Conservation (phyloP, 495 filamentous ascomycete species). For the Aspergillus incahuasiensis region DNA sequence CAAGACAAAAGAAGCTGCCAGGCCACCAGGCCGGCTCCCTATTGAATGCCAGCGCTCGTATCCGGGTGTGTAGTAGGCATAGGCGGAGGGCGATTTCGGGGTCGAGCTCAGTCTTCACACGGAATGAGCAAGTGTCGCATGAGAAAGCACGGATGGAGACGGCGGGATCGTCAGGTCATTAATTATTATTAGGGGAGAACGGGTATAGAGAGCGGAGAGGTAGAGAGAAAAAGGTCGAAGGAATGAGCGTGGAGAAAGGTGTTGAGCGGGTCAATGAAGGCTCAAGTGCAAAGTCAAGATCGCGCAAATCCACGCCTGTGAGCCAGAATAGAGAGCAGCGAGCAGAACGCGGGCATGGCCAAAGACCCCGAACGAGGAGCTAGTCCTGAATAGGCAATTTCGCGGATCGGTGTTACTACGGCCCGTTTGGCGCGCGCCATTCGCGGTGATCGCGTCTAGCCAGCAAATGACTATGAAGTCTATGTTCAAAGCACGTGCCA, state of each 20-base stretch:
- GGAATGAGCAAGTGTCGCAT: conserved; percentile 51
- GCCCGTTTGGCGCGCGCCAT: conserved; percentile 20
- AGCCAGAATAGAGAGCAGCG: conserved; percentile 30
- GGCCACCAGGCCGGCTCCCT: conserved; percentile 40
- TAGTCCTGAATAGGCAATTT: conserved; percentile 35
- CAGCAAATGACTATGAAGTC: background rate
- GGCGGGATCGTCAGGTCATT: conserved; percentile 37
- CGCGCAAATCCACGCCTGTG: conserved; percentile 33
- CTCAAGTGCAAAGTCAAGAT: conserved; percentile 45
- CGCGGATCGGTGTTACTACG: conserved; percentile 25
- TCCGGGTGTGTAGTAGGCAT: conserved; percentile 25
- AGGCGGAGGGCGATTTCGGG: conserved; percentile 51
- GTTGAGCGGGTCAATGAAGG: conserved; percentile 35
- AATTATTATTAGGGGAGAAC: conserved; percentile 38
- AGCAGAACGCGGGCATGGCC: conserved; percentile 35
- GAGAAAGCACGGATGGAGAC: conserved; percentile 18
- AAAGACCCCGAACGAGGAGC: conserved; percentile 42
- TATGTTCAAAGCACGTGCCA: conserved; percentile 1
- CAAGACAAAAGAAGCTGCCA: conserved; percentile 29
- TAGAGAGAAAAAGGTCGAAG: conserved; percentile 27
- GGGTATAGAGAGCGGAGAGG: conserved; percentile 58
- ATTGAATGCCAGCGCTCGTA: conserved; percentile 29
- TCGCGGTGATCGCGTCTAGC: conserved; percentile 1
- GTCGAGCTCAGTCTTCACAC: conserved; percentile 33
- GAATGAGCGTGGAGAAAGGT: conserved; percentile 32